Conservation (phyloP, 2,329 filamentous ascomycete species). For the Stagonosporopsis chrysanthemi region DNA sequence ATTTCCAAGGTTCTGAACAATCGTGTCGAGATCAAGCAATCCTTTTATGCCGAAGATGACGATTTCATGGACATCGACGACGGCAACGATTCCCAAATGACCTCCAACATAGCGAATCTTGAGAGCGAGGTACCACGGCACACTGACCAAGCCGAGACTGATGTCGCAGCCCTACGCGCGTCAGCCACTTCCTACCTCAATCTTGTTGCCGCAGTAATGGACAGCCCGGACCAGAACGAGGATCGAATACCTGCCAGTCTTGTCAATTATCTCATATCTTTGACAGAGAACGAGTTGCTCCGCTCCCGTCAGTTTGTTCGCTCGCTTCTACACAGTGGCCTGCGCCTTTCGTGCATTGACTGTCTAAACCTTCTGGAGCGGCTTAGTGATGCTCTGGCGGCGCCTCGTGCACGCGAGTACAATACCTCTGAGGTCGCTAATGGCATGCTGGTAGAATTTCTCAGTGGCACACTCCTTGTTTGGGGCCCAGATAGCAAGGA, state of each 20-base stretch:
- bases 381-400: slow-evolving; percentile 41
- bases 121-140: slow-evolving; percentile 56
- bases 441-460: slow-evolving; percentile 44
- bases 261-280: slow-evolving; percentile 36
- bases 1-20: slow-evolving; percentile 41
- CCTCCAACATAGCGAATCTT: slow-evolving; percentile 52
- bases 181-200: slow-evolving; percentile 40
- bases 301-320: slow-evolving; percentile 41
- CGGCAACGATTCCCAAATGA: slow-evolving; percentile 68
- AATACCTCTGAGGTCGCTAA: slow-evolving; percentile 51
- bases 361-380: slow-evolving; percentile 41
- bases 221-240: slow-evolving; percentile 17
- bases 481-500: slow-evolving; percentile 37
- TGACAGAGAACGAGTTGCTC: slow-evolving; percentile 41
- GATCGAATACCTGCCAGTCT: slow-evolving; percentile 36
- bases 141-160: slow-evolving; percentile 44
- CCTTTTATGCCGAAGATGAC: slow-evolving; percentile 47
- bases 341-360: slow-evolving; percentile 32
- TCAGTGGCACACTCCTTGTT: slow-evolving; percentile 39
- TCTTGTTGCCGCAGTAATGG: slow-evolving; percentile 33
- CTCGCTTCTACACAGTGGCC: slow-evolving; percentile 32
- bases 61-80: slow-evolving; percentile 74
- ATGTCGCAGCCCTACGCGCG: slow-evolving; percentile 39
- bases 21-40: slow-evolving; percentile 41
- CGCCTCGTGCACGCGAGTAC: slow-evolving; percentile 45